A percentile compares a stretch with the other conserved stretches of the same genome.
phyloP scores from a whole-genome alignment of 1,139 yeast species.

The Sugiyamaella xylanicola region DNA sequence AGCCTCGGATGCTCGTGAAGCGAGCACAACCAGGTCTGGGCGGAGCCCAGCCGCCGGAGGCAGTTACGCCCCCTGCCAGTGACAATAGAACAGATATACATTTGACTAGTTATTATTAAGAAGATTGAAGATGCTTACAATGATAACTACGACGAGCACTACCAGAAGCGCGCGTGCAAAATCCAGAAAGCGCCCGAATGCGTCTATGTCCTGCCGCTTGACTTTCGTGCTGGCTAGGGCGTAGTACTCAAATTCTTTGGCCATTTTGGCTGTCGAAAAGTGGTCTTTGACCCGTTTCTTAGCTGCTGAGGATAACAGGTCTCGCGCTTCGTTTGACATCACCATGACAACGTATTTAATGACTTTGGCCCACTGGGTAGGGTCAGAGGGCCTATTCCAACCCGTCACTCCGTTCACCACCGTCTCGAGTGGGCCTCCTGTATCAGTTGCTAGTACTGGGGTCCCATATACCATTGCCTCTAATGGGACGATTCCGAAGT shows the following conservation, averaged over 20 bases:
- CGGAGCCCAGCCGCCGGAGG: no score
- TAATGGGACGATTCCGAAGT: constrained; percentile 95
- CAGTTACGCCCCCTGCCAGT: no score
- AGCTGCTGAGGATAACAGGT: constrained; percentile 54
- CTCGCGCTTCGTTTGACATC: constrained; percentile 41
- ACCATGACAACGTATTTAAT: constrained; percentile 49
- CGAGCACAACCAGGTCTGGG: no score
- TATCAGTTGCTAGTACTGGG: constrained; percentile 82
- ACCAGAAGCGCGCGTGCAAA: constrained; percentile 17
- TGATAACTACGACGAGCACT: constrained; percentile 13
- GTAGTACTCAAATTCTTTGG: constrained; percentile 50
- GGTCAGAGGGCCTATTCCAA: constrained; percentile 61
- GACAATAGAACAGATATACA: no score
- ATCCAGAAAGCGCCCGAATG: constrained; percentile 10
- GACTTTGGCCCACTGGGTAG: constrained; percentile 63
- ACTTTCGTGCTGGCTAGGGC: constrained; percentile 22
- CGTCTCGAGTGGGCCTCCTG: constrained; percentile 94
- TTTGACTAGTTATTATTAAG: neutral
- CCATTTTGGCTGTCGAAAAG: constrained; percentile 68
- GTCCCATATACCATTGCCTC: constrained; percentile 87
- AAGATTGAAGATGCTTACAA: constrained; percentile 14
- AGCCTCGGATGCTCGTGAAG: no score
- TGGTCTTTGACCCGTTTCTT: constrained; percentile 51
- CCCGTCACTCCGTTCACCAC: constrained; percentile 72
- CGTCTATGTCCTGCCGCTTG: constrained; percentile 28